Conservation (phyloP, 805 yeast genomes). For the Barnettozyma pratensis region DNA sequence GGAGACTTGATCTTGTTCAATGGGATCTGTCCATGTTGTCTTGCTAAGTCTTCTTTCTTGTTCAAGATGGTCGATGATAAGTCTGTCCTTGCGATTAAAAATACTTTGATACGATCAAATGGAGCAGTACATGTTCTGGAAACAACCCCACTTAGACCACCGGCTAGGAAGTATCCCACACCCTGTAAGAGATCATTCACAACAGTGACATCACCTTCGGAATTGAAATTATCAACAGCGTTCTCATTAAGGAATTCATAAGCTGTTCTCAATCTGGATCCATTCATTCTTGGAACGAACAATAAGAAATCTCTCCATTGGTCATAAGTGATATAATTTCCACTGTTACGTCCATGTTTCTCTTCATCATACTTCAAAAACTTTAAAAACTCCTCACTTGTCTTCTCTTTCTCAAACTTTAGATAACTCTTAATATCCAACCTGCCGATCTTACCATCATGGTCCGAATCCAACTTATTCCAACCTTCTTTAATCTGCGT, state of each 20-base stretch:
- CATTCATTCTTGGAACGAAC: constrained; percentile 75
- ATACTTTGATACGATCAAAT: constrained; percentile 90
- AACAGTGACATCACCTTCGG: constrained; percentile 90
- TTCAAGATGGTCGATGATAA: constrained; percentile 63
- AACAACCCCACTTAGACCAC: constrained; percentile 93
- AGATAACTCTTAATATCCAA: constrained; percentile 67
- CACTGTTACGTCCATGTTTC: constrained; percentile 36
- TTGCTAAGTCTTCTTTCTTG: constrained; percentile 45
- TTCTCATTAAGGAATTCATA: constrained; percentile 68
- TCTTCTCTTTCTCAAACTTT: constrained; percentile 36
- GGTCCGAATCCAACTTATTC: constrained; percentile 58
- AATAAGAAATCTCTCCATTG: constrained; percentile 82
- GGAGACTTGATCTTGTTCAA: constrained; percentile 60
- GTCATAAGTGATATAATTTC: constrained; percentile 69
- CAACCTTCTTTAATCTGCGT: constrained; percentile 67
- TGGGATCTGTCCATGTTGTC: constrained; percentile 35
- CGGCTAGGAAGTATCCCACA: constrained; percentile 87
- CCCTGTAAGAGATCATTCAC: constrained; percentile 77
- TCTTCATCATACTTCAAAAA: constrained; percentile 17
- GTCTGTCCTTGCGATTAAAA: constrained; percentile 86
- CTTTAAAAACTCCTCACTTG: constrained; percentile 53
- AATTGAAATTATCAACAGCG: constrained; percentile 75
- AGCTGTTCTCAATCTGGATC: constrained; percentile 77
- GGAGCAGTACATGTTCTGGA: constrained; percentile 97
- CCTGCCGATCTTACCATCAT: constrained; percentile 65